Base-by-base conservation (phyloP, 768 basidiomycete genomes). In the Tephrocybe rancida region DNA sequence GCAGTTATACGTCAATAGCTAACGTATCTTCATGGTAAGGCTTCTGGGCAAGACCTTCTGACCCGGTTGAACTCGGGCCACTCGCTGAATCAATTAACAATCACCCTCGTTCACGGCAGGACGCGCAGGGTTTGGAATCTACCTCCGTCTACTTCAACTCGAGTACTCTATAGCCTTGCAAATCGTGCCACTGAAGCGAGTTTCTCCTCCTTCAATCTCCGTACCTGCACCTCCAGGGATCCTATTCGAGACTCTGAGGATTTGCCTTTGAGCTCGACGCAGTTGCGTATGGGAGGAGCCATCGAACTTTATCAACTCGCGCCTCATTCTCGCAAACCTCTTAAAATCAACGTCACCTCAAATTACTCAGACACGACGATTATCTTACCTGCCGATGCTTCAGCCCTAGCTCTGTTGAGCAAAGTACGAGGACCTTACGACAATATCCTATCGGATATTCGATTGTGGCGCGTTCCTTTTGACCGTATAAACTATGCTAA, bases 161-260 rank as follows among this genome's bases (percentile, higher is more conserved):
- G 62, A 24, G 61, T 50, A 1, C 48, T 68, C 5, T 68, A 66
- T 47, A 42, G 47, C 10, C 58, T 68, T 21, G 67, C 50, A 0
- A 57, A 66, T 52, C 67, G 67, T 2, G 63, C 50, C 10, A 66
- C 63, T n/a, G 35, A 35, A 2, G 65, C 61, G 1, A 49, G 35
- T 38, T 61, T 59, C 42, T 54, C 56, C 0, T 34, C 19, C 2
- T 68, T 68, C 38, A 48, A 45, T 1, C 48, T 64, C 11, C 48
- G 55, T 16, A 16, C 25, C 50, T 29, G 19, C 11, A 16, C n/a
- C 10, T 60, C 61, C 4, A 63, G 48, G 29, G 11, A 10, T 3
- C 19, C 16, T 18, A 61, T 67, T 16, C 29, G 5, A 11, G 54
- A 61, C 35, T 58, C 59, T 1, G 16, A 51, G 9, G 48, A 29